Conservation (phyloP, 2,329 filamentous ascomycete genomes). For the Diaporthe vaccinii region DNA sequence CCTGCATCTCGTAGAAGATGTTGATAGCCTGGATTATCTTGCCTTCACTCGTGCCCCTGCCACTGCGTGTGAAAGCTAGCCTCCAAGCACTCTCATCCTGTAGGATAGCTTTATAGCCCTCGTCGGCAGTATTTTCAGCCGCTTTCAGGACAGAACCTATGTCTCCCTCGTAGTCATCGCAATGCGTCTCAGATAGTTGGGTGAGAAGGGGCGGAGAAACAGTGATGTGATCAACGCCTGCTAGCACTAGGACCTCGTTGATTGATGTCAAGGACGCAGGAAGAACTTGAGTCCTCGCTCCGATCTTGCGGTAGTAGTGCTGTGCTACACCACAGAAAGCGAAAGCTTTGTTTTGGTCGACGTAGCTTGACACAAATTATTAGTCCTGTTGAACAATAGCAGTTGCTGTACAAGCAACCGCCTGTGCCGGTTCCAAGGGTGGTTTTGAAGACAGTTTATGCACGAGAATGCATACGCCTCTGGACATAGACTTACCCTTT, state of each 20-base stretch:
- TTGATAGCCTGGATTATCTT: constrained; percentile 69
- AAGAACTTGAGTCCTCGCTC: constrained; percentile 63
- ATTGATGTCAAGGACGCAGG: constrained; percentile 69
- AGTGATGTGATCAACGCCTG: constrained; percentile 71
- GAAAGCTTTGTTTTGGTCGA: constrained; percentile 63
- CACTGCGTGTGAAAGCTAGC: constrained; percentile 63
- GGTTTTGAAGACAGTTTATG: not conserved
- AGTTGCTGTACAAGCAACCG: not conserved
- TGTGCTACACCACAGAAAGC: constrained; percentile 65
- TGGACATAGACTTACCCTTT: constrained; percentile 52
- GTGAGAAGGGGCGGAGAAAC: constrained; percentile 66
- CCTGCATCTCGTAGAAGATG: constrained; percentile 70
- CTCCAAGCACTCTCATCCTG: constrained; percentile 62
- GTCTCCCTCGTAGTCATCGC: constrained; percentile 49
- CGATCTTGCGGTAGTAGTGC: constrained; percentile 61
- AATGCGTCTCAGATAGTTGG: constrained; percentile 56
- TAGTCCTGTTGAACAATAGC: not conserved
- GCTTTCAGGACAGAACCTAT: constrained; percentile 48
- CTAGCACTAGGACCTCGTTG: constrained; percentile 70
- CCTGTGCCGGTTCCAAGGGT: not conserved
- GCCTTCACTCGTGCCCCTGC: constrained; percentile 60
- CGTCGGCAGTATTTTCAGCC: constrained; percentile 29
- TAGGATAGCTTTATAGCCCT: constrained; percentile 7
- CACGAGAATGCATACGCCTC: not conserved
- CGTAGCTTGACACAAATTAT: constrained; percentile 52